Conservation (phyloP, 1,139 yeast genomes). For the Torulaspora pretoriensis region DNA sequence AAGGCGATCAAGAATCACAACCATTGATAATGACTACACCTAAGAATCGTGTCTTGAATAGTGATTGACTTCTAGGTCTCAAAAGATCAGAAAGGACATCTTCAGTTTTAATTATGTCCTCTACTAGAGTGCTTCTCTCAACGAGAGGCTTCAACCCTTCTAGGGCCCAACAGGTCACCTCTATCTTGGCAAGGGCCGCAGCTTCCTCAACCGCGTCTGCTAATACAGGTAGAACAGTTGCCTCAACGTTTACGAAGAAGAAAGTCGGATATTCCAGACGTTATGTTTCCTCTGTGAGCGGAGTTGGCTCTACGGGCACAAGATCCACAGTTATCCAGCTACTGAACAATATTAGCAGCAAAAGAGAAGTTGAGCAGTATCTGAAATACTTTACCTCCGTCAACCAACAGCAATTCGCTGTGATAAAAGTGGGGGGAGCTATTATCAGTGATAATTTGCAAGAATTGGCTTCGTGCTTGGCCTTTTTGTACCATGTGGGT, state of each 20-base stretch:
- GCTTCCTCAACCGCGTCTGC: constrained; percentile 8
- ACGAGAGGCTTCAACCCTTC: constrained; percentile 24
- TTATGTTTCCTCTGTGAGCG: constrained; percentile 25
- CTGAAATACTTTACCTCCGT: constrained; percentile 94
- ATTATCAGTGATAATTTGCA: constrained; percentile 91
- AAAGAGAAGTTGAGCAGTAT: constrained; percentile 96
- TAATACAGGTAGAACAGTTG: constrained; percentile 2
- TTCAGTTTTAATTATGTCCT: constrained; percentile 20
- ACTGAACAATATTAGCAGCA: constrained; percentile 91
- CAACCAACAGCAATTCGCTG: constrained; percentile 94
- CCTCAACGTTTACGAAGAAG: constrained; percentile 15
- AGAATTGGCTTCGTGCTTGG: constrained; percentile 90
- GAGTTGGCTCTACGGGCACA: constrained; percentile 42
- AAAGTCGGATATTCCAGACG: constrained; percentile 31
- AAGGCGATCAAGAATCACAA: background rate
- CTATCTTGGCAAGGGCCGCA: constrained; percentile 18
- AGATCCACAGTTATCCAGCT: constrained; percentile 93
- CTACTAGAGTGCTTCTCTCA: constrained; percentile 27
- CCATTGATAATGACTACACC: background rate
- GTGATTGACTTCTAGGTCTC: background rate
- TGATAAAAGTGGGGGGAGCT: constrained; percentile 98
- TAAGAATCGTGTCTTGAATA: no score
- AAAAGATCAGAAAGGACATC: background rate
- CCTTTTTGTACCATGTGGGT: constrained; percentile 95
- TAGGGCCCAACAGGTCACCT: constrained; percentile 20